Evolutionary conservation across 2,329 filamentous ascomycete genomes (phyloP).

Genomic region (Paecilomyces niveus): DNA sequence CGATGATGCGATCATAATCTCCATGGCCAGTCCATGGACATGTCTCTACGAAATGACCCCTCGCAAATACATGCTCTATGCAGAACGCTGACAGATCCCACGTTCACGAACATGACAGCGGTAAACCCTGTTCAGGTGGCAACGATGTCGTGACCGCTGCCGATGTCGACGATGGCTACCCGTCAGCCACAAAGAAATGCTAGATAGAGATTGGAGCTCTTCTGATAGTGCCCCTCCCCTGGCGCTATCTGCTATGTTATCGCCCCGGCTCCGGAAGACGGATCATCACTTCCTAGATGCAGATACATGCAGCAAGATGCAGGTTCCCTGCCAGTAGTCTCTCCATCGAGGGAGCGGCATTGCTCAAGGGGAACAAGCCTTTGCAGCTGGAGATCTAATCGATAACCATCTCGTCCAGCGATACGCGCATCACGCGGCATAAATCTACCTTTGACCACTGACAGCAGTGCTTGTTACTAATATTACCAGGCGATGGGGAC

Average conservation of each 20-base stretch:
- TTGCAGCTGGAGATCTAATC: not conserved
- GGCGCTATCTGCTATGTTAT: not conserved
- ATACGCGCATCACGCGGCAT: not conserved
- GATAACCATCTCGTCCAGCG: not conserved
- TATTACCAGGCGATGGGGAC: not conserved
- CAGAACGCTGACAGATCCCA: not conserved
- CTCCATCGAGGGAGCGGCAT: not conserved
- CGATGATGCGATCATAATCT: too few species aligned
- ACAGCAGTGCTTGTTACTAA: not conserved
- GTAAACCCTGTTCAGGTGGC: not conserved
- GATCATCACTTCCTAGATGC: not conserved
- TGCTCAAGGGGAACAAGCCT: not conserved
- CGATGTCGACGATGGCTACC: conserved; percentile 33
- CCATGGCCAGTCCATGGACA: too few species aligned
- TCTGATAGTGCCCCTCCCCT: not conserved
- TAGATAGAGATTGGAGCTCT: not conserved
- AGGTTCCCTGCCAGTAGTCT: not conserved
- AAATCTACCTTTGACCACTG: not conserved
- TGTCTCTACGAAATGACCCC: too few species aligned
- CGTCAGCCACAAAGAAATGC: not conserved
- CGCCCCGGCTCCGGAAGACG: not conserved
- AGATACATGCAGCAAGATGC: not conserved
- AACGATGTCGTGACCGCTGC: conserved; percentile 18
- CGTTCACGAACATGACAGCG: not conserved
- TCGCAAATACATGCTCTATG: too few species aligned